Evolutionary conservation across 495 filamentous ascomycete genomes (phyloP).

Genomic region (Podospora tetraspora): DNA sequence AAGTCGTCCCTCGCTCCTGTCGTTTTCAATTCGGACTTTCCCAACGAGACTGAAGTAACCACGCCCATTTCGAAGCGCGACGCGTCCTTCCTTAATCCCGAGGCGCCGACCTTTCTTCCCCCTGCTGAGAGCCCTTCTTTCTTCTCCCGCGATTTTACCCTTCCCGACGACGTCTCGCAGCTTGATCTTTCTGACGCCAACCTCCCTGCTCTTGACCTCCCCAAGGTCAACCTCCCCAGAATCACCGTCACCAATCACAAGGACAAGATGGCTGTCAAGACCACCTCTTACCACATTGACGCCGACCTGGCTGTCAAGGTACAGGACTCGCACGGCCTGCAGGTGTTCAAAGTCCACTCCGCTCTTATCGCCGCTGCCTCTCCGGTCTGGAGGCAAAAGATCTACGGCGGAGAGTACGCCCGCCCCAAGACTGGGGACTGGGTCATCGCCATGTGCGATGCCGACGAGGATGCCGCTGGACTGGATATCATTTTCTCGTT

Average conservation of each 20-base stretch:
- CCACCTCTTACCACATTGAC: slow-evolving; percentile 16
- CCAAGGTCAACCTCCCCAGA: not conserved
- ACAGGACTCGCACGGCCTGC: not conserved
- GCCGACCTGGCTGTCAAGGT: slow-evolving; percentile 18
- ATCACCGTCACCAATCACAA: not conserved
- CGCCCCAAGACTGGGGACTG: slow-evolving; percentile 1
- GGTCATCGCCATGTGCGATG: slow-evolving; percentile 4
- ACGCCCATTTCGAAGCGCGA: not conserved
- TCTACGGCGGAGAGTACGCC: slow-evolving; percentile 5
- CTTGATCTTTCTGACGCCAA: not conserved
- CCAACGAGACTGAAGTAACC: not conserved
- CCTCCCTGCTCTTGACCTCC: not conserved
- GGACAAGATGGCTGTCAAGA: not conserved
- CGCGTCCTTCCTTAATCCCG: not conserved
- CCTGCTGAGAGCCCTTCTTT: not conserved
- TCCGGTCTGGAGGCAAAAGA: slow-evolving; percentile 13
- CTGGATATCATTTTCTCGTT: slow-evolving; percentile 23
- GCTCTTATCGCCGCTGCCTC: slow-evolving; percentile 15
- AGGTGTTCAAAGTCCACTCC: slow-evolving; percentile 12
- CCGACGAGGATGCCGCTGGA: slow-evolving; percentile 10
- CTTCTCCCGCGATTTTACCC: not conserved
- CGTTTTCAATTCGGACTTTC: not conserved
- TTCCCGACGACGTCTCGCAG: not conserved
- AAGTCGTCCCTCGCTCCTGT: not conserved
- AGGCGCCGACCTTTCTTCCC: not conserved